Evolutionary conservation across 2,329 filamentous ascomycete genomes (phyloP), one percentile per base, ranked within the genome.

Genomic region (Zalaria obscura): DNA sequence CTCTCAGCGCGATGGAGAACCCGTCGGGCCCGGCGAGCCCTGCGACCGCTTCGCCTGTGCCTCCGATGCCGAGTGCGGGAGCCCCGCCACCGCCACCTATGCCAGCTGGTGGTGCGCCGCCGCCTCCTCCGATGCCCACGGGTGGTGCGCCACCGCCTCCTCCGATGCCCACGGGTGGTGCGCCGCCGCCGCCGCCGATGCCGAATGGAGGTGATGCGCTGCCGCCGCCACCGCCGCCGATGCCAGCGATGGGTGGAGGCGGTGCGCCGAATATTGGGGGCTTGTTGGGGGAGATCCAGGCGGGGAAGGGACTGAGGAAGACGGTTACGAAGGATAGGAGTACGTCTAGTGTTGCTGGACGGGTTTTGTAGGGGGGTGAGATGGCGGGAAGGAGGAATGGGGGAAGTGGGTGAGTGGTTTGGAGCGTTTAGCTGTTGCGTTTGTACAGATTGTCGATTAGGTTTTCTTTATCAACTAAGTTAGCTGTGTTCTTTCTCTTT

Each of bases 321-420:
- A 86, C 87, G 25, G 68, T 80, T 59, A 96, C 91, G 1, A 88
- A 85, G 61, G 91, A 98, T 61, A 80, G 79, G 60, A 95, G 88
- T 61, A 63, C 53, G 38, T 73, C 84, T 40, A 61, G 78, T 40
- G 69, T 79, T 44, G 83, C 85, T 25, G 89, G 89, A n/a, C 75
- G 78, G 46, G 88, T 95, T 27, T 48, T 62, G 48, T 60, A 53
- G 35, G 26, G n/a, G 35, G 18, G 18, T 18, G 18, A 18, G 18
- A 18, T 18, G 18, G 18, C 18, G 18, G 18, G 18, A 18, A 18
- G 18, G 18, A 18, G 18, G 18, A 18, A 18, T 18, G 18, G 18
- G 18, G 18, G 18, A 18, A 18, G 18, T 18, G 18, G 18, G 18
- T 18, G 18, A 18, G 18, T 18, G 18, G 18, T 18, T 18, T 18